Evolutionary conservation across 1,284 basidiomycete species (phyloP), one percentile per base, ranked within the genome.

Genomic region (Ganoderma lingzhi): DNA sequence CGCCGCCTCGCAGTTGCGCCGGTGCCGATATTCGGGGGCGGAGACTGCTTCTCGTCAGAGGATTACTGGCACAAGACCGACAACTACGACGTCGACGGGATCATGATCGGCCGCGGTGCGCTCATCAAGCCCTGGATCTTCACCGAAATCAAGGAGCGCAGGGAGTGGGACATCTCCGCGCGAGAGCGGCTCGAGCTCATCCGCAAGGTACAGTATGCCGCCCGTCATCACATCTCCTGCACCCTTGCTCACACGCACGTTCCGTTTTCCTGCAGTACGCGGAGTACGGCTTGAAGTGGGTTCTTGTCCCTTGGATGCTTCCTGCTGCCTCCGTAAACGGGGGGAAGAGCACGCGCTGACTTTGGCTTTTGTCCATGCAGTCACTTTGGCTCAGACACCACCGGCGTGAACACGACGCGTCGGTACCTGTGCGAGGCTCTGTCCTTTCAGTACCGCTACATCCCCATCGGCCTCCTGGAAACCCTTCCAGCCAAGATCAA

Each of bases 81-180:
- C 67, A 79, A 83, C 10, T 91, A 89, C 28, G 92, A 93, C 14
- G 96, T 98, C 0, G 97, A 99, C 78, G 97, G 97, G 6, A 87
- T 98, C 64, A 99, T 99, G 97, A 87, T 99, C 53, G 97, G 92
- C 0, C 87, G 97, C 35, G 97, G 97, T 0, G 97, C 96, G 0
- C 85, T 99, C 67, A 98, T 99, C 82, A 99, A 99, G 79, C 93
- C 96, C 1, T 97, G 96, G 96, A 92, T 97, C 69, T 98, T 98
- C 81, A 98, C 96, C 1, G 97, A 99, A 81, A 91, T 99, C 78
- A 94, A 96, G 78, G 97, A 99, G 78, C 86, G 85, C 41, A 82
- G 94, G 62, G 96, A 97, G 77, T 98, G 97, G 97, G 97, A 99
- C 77, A 99, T 99, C 77, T 93, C 90, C 71, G 89, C 95, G 14